phyloP scores from a whole-genome alignment of 257 asterid species.

The Solanum chmielewskii region DNA sequence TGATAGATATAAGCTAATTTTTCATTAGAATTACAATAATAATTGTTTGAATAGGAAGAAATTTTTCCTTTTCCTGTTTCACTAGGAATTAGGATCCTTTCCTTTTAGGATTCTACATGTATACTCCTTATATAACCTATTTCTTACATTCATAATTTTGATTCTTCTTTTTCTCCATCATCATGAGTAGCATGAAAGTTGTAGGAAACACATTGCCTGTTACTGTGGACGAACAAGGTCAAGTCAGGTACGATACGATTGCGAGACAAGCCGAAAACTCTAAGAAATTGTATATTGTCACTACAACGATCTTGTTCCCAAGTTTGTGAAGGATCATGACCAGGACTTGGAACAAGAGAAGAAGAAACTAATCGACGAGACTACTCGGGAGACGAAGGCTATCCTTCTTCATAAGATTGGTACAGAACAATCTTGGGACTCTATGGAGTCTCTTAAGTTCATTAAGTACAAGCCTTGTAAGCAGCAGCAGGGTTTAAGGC shows the following conservation, averaged over 20 bases:
- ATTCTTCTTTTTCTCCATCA: background rate
- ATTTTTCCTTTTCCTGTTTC: background rate
- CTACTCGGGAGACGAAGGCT: slow-evolving; percentile 67
- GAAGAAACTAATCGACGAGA: background rate
- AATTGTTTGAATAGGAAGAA: slow-evolving; percentile 18
- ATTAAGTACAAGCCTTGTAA: background rate
- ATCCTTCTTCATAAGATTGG: slow-evolving; percentile 58
- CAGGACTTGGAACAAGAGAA: background rate
- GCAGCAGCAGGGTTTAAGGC: slow-evolving; percentile 34
- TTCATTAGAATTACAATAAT: no score
- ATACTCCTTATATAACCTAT: background rate
- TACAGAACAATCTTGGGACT: background rate
- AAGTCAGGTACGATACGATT: background rate
- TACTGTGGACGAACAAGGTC: background rate
- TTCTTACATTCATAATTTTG: no score
- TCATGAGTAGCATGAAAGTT: background rate
- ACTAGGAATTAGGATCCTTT: background rate
- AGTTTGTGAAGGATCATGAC: background rate
- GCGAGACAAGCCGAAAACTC: background rate
- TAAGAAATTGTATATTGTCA: background rate
- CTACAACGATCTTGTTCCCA: background rate
- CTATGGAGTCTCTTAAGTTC: background rate
- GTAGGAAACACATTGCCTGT: background rate
- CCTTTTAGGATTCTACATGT: background rate
- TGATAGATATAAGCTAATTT: no score